phyloP scores from a whole-genome alignment of 805 yeast genomes.

The Candida manassasensis region DNA sequence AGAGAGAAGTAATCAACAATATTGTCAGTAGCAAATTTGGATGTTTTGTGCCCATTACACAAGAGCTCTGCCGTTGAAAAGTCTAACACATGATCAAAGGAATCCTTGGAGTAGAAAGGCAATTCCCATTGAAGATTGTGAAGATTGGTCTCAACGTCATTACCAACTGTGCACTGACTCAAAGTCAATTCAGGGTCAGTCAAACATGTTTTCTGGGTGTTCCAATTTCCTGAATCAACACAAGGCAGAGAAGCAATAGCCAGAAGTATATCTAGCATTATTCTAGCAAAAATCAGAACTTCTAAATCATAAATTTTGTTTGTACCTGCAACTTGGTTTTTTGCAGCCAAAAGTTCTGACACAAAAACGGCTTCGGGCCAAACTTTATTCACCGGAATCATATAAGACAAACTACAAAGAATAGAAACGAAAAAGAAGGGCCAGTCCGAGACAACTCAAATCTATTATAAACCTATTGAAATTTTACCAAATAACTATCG shows the following conservation, averaged over 20 bases:
- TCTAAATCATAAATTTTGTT: background rate
- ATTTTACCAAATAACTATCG: too few relatives aligned
- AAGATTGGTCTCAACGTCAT: background rate
- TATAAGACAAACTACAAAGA: too few relatives aligned
- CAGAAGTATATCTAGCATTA: background rate
- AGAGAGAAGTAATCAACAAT: constrained; percentile 56
- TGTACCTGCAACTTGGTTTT: background rate
- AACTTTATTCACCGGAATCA: too few relatives aligned
- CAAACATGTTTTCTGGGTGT: background rate
- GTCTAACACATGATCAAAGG: constrained; percentile 15
- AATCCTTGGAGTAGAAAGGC: constrained; percentile 16
- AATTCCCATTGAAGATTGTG: constrained; percentile 9
- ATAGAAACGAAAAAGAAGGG: too few relatives aligned
- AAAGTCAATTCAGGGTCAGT: background rate
- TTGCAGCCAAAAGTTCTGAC: background rate
- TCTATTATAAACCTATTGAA: too few relatives aligned
- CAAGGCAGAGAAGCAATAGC: background rate
- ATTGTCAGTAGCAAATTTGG: constrained; percentile 23
- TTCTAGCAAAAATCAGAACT: background rate
- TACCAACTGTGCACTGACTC: too few relatives aligned
- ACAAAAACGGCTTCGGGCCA: too few relatives aligned
- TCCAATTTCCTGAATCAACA: background rate
- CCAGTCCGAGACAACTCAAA: too few relatives aligned
- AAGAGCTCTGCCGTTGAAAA: constrained; percentile 16
- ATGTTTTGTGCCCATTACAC: constrained; percentile 13